These are phyloP conservation scores for Calonectria ilicicola DNA, from an alignment of 2,329 filamentous ascomycete genomes.

Conservation along the genomic window DNA sequence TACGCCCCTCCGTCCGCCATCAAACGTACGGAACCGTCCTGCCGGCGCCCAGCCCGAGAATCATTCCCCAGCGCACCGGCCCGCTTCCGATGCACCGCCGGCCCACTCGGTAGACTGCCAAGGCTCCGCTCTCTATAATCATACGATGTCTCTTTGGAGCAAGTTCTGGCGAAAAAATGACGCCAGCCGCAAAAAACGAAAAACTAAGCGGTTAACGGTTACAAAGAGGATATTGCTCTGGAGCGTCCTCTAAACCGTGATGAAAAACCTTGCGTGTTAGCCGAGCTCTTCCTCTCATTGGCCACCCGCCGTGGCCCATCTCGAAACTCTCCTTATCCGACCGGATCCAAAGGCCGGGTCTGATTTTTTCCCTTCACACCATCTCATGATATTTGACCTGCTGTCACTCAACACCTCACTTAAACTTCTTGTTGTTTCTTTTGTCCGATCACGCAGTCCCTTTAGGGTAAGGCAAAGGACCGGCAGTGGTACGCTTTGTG, in stretches of 20 bases:
- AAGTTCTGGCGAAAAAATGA: slow-evolving; percentile 20
- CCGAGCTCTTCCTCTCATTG: slow-evolving; percentile 15
- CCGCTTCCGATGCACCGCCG: slow-evolving; percentile 41
- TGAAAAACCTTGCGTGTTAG: not conserved
- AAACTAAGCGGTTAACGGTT: not conserved
- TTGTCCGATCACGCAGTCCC: not conserved
- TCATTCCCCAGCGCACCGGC: slow-evolving; percentile 31
- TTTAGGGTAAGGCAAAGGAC: not conserved
- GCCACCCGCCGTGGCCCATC: slow-evolving; percentile 2
- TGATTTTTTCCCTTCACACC: slow-evolving; percentile 4
- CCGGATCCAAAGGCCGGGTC: not conserved
- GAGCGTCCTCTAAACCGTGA: not conserved
- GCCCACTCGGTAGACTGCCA: slow-evolving; percentile 38
- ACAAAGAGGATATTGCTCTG: slow-evolving; percentile 5
- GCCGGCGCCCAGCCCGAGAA: slow-evolving; percentile 22
- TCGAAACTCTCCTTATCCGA: slow-evolving; percentile 2
- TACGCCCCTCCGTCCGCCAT: not conserved
- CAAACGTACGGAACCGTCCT: slow-evolving; percentile 14
- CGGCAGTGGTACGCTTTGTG: not conserved
- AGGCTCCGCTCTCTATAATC: slow-evolving; percentile 32
- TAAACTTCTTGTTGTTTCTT: not conserved
- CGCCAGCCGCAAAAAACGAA: slow-evolving; percentile 18
- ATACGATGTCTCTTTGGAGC: slow-evolving; percentile 36
- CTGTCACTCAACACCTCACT: not conserved
- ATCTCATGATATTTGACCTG: slow-evolving; percentile 29